These are phyloP conservation scores for Sistotremastrum niveocremeum DNA, from an alignment of 768 basidiomycete genomes.

Conservation along the genomic window DNA sequence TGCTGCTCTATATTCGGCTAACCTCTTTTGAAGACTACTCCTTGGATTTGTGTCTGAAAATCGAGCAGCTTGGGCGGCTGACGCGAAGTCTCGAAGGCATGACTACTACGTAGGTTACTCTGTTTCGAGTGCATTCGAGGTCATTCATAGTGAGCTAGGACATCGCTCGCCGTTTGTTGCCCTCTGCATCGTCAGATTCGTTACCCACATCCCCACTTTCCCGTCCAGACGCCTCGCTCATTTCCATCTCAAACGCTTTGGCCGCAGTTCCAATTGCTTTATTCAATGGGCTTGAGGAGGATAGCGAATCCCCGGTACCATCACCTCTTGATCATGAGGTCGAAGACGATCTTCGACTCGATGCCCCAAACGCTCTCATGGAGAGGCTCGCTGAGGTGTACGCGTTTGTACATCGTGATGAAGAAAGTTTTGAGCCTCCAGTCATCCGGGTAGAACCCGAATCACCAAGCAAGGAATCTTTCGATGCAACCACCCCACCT, in stretches of 20 bases:
- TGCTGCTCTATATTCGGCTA: background rate
- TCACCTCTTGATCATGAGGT: conserved; percentile 42
- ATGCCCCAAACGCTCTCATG: conserved; percentile 40
- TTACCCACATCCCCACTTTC: conserved; percentile 26
- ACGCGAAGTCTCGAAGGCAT: conserved; percentile 46
- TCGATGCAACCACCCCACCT: conserved; percentile 8
- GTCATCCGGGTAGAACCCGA: conserved; percentile 5
- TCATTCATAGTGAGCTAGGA: conserved; percentile 30
- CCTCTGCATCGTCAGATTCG: conserved; percentile 34
- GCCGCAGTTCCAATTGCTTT: conserved; percentile 38
- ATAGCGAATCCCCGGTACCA: conserved; percentile 27
- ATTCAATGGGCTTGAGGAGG: conserved; percentile 36
- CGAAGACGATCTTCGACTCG: conserved; percentile 31
- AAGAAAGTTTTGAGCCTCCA: conserved; percentile 5
- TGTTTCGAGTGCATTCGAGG: background rate
- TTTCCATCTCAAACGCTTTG: conserved; percentile 41
- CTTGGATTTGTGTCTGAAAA: conserved; percentile 45
- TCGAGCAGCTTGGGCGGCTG: conserved; percentile 46
- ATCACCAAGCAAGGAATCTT: background rate
- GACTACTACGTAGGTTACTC: conserved; percentile 53
- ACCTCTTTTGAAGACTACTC: conserved; percentile 31
- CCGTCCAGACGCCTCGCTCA: conserved; percentile 33
- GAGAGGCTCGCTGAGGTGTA: conserved; percentile 35
- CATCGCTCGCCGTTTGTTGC: conserved; percentile 49
- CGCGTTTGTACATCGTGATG: conserved; percentile 8